Percentiles rank a stretch among this genome's conserved stretches.
phyloP scores from a whole-genome alignment of 2,329 filamentous ascomycete species.

The Talaromyces sp. region DNA sequence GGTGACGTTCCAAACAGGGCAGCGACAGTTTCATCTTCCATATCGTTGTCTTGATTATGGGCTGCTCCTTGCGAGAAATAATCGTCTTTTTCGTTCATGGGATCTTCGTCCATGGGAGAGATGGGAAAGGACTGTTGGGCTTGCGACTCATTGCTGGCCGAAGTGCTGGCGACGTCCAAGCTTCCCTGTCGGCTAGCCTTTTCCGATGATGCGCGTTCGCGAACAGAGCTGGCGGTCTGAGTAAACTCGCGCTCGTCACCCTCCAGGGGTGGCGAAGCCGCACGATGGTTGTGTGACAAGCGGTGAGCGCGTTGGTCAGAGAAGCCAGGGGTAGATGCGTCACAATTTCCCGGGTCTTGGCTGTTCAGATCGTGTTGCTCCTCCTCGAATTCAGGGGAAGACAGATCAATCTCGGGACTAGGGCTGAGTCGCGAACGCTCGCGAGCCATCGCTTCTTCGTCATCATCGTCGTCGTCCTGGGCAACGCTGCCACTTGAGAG shows the following conservation, averaged over 20 bases:
- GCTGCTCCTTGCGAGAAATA: conserved; percentile 30
- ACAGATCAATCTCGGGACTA: conserved; percentile 89
- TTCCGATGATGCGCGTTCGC: conserved; percentile 47
- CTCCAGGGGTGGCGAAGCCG: conserved; percentile 83
- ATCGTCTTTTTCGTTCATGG: conserved; percentile 26
- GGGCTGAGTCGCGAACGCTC: conserved; percentile 68
- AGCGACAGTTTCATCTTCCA: conserved; percentile 30
- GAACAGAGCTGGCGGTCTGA: conserved; percentile 83
- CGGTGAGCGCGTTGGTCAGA: conserved; percentile 56
- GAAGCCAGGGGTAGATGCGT: conserved; percentile 38
- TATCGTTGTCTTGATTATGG: conserved; percentile 23
- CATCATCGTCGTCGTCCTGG: conserved; percentile 64
- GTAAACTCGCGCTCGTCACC: conserved; percentile 96
- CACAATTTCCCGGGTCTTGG: conserved; percentile 59
- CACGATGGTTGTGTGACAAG: conserved; percentile 58
- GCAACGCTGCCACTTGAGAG: conserved; percentile 69
- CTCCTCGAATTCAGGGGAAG: conserved; percentile 79
- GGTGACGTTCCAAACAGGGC: conserved; percentile 39
- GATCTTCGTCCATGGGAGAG: conserved; percentile 27
- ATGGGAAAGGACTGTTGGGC: conserved; percentile 25
- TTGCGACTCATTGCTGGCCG: conserved; percentile 15
- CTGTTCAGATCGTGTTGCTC: conserved; percentile 50
- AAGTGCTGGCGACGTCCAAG: conserved; percentile 28
- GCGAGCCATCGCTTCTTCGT: conserved; percentile 53
- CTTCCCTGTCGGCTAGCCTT: conserved; percentile 28